Conservation (phyloP, 1,139 yeast species). For the Yarrowia galli region DNA sequence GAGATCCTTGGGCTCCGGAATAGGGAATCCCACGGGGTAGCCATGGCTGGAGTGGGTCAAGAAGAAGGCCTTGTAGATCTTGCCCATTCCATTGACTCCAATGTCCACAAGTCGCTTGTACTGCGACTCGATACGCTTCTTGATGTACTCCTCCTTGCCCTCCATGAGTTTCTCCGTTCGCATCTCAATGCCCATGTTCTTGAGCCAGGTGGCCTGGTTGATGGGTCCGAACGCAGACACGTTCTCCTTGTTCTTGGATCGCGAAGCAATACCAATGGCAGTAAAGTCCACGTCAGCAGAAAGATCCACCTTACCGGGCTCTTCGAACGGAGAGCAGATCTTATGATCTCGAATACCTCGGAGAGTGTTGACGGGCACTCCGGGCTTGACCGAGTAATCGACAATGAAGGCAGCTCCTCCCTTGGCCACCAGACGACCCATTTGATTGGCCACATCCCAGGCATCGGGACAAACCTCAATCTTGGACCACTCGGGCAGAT, state of each 20-base stretch:
- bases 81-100: constrained; percentile 75
- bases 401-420: constrained; percentile 74
- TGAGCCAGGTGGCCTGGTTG: constrained; percentile 83
- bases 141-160: constrained; percentile 48
- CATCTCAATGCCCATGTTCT: constrained; percentile 76
- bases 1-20: constrained; percentile 12
- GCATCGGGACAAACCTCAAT: constrained; percentile 83
- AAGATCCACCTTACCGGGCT: constrained; percentile 82
- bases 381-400: constrained; percentile 75
- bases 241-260: constrained; percentile 43
- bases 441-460: constrained; percentile 55
- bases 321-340: constrained; percentile 75
- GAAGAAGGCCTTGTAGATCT: constrained; percentile 74
- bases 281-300: constrained; percentile 85
- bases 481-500: constrained; percentile 63
- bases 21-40: constrained; percentile 55
- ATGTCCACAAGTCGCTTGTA: constrained; percentile 71
- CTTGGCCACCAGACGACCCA: constrained; percentile 51
- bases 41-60: constrained; percentile 59
- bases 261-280: constrained; percentile 57
- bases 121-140: constrained; percentile 58
- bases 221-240: constrained; percentile 62
- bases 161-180: constrained; percentile 58
- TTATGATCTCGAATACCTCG: constrained; percentile 78
- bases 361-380: constrained; percentile 71